These are phyloP conservation scores for Rubia tinctorum DNA, from an alignment of 305 asterid genomes.

Conservation along the genomic window DNA sequence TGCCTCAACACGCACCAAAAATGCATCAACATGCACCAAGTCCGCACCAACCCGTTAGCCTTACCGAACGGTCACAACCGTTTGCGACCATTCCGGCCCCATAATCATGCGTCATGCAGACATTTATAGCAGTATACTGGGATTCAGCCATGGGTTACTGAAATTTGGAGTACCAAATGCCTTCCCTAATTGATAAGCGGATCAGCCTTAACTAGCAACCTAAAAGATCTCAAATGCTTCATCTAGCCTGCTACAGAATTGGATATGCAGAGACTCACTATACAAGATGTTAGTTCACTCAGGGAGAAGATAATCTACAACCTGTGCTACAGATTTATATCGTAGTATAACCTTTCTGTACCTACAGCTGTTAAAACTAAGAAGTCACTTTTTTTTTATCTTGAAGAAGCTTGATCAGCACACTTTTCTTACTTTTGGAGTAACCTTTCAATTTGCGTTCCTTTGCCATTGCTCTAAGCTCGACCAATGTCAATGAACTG, in stretches of 20 bases:
- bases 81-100: no score
- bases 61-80: no score
- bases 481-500: constrained; percentile 8
- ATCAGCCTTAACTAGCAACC: not conserved
- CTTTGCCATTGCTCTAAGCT: constrained; percentile 44
- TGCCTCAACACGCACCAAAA: no score
- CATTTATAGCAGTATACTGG: no score
- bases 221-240: not conserved
- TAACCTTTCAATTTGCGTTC: constrained; percentile 25
- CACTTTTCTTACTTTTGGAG: constrained; percentile 29
- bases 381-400: not conserved
- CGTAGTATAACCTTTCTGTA: not conserved
- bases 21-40: no score
- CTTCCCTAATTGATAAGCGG: no score
- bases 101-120: no score
- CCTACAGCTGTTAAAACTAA: constrained; percentile 18
- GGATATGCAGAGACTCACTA: not conserved
- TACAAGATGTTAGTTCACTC: not conserved
- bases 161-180: no score
- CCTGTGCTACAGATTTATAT: not conserved
- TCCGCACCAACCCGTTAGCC: no score
- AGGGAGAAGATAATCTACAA: not conserved
- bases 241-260: not conserved
- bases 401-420: constrained; percentile 30
- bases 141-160: no score